Percentiles rank a stretch among this genome's conserved stretches.
Evolutionary conservation across 2,329 filamentous ascomycete species (phyloP).

Genomic region (Uncinocarpus reesii): DNA sequence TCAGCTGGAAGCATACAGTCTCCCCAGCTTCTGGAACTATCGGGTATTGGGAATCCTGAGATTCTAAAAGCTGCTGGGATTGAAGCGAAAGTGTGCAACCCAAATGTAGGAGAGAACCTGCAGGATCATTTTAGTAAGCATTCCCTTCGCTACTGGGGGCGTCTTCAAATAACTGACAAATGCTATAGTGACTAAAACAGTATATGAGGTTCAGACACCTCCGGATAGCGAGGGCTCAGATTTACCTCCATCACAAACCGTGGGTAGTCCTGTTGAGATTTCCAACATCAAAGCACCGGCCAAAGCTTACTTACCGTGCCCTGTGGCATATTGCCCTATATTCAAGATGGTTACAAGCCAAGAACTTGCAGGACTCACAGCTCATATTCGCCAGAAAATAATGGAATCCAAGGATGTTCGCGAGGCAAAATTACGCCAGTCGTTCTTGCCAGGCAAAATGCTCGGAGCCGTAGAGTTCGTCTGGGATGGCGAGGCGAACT

Average conservation of each 20-base stretch:
- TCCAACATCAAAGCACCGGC: conserved; percentile 25
- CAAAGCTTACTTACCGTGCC: conserved; percentile 31
- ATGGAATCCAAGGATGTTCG: background rate
- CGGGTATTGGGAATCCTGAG: conserved; percentile 46
- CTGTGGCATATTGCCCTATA: conserved; percentile 23
- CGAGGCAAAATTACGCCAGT: background rate
- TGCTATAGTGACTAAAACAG: conserved; percentile 26
- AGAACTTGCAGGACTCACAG: conserved; percentile 28
- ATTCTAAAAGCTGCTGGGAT: conserved; percentile 37
- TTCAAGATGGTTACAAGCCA: conserved; percentile 24
- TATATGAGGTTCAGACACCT: background rate
- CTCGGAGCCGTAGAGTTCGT: conserved; percentile 21
- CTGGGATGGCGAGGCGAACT: conserved; percentile 21
- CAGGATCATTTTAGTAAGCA: conserved; percentile 37
- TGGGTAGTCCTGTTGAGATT: conserved; percentile 25
- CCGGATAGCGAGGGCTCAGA: conserved; percentile 6
- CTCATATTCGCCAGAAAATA: conserved; percentile 23
- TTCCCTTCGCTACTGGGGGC: conserved; percentile 19
- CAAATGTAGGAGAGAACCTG: conserved; percentile 42
- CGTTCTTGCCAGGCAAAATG: background rate
- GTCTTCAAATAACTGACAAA: conserved; percentile 24
- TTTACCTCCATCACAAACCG: conserved; percentile 9
- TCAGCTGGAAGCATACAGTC: conserved; percentile 49
- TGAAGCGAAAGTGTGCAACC: conserved; percentile 35
- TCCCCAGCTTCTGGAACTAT: conserved; percentile 51